Evolutionary conservation across 441 rosid species (phyloP), one percentile per base, ranked within the genome.

Genomic region (Populus trichocarpa): DNA sequence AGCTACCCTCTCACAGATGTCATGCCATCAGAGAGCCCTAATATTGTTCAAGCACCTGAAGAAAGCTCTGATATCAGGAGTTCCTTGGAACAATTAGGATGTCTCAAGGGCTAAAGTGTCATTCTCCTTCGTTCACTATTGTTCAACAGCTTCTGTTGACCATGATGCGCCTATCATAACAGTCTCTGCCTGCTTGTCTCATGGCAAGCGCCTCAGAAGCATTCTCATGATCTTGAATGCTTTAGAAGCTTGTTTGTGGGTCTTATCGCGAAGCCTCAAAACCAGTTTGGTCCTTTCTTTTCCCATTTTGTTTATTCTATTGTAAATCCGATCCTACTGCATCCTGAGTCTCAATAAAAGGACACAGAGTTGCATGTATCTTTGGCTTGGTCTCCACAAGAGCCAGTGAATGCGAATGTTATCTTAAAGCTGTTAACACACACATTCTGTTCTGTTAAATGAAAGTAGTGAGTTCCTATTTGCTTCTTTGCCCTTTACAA

Each of bases 1-100:
- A 93, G 77, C 80, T 93, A 94, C 79, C 97, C 99, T 33, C 97
- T 94, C 61, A 82, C 93, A 4, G 97, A 94, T 40, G 99, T 96
- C 71, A 78, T 94, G 81, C 86, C 98, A 46, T 74, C 83, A 0
- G 98, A 93, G 84, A 89, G 88, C 82, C 86, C 87, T 67, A 94
- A 89, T 77, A 82, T 88, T n/a, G 85, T 90, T 78, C 87, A 86
- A 72, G 88, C 92, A 23, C 38, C 89, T 0, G 83, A 83, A 28
- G 87, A 84, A 28, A 30, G 79, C 46, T 77, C 83, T 0, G 92
- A 92, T 40, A 73, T 93, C 81, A 86, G 92, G 28, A 79, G 76
- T 22, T 84, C 92, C 63, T 73, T 94, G 90, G 85, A 85, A 87
- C 86, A 80, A 80, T 71, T 92, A 28, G 97, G 91, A 78, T 78